These are phyloP conservation scores for Leptographium procerum DNA, from an alignment of 2,329 filamentous ascomycete genomes.

Conservation along the genomic window DNA sequence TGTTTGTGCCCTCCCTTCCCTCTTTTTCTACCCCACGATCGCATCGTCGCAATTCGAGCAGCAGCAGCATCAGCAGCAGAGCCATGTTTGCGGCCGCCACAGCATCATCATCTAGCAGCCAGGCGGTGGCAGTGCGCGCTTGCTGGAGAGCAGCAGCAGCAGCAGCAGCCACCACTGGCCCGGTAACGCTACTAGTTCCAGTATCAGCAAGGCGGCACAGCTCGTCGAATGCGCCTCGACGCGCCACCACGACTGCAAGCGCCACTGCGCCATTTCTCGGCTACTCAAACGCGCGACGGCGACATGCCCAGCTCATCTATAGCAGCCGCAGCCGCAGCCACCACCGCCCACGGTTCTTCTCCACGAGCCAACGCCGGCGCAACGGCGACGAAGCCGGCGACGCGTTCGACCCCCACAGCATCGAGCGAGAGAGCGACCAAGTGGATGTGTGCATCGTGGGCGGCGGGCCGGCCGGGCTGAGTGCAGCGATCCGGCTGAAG, in stretches of 20 bases:
- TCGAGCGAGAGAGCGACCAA: conserved; percentile 83
- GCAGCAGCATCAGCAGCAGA: too few species aligned
- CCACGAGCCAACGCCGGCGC: conserved; percentile 15
- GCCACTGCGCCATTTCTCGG: background rate
- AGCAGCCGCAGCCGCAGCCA: background rate
- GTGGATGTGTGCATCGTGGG: conserved; percentile 97
- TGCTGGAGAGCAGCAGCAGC: background rate
- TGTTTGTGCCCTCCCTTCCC: background rate
- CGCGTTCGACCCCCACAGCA: conserved; percentile 50
- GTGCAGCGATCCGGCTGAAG: conserved; percentile 88
- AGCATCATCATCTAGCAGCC: background rate
- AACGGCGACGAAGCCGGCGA: conserved; percentile 30
- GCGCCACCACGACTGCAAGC: background rate
- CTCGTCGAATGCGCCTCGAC: background rate
- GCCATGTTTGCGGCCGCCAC: background rate
- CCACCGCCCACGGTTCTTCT: conserved; percentile 12
- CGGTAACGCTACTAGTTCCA: background rate
- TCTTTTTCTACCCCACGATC: background rate
- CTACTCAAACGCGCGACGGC: background rate
- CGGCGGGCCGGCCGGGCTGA: conserved; percentile 86
- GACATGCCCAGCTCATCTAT: background rate
- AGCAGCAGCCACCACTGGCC: background rate
- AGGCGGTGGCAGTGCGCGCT: background rate
- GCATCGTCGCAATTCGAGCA: background rate
- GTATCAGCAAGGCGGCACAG: too few species aligned